phyloP scores from a whole-genome alignment of 495 filamentous ascomycete species.

The Oidiodendron maius region DNA sequence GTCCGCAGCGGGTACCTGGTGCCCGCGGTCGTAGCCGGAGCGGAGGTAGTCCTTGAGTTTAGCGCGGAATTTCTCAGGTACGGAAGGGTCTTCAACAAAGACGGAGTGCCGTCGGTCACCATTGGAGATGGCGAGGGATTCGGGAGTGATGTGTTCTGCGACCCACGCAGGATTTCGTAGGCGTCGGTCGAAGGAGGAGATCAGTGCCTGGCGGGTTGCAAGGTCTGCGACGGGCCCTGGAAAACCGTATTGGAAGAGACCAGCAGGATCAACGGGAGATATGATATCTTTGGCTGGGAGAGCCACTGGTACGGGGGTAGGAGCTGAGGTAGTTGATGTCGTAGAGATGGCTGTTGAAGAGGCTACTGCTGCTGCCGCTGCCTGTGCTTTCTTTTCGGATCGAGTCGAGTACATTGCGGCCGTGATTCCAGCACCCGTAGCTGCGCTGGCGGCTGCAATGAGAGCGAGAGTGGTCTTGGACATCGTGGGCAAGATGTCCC shows the following conservation, averaged over 20 bases:
- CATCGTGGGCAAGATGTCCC: slow-evolving; percentile 40
- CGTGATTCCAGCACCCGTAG: slow-evolving; percentile 79
- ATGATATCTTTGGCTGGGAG: slow-evolving; percentile 23
- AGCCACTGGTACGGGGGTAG: slow-evolving; percentile 23
- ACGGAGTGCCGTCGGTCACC: slow-evolving; percentile 78
- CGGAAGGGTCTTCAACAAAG: slow-evolving; percentile 73
- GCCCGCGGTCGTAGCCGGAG: slow-evolving; percentile 93
- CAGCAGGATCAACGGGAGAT: slow-evolving; percentile 72
- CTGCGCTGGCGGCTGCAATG: slow-evolving; percentile 83
- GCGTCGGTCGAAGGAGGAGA: slow-evolving; percentile 86
- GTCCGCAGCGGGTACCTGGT: slow-evolving; percentile 95
- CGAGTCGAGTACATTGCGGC: slow-evolving; percentile 69
- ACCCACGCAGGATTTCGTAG: slow-evolving; percentile 94
- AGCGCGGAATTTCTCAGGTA: slow-evolving; percentile 84
- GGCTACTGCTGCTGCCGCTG: slow-evolving; percentile 35
- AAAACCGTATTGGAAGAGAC: slow-evolving; percentile 95
- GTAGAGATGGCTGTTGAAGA: slow-evolving; percentile 37
- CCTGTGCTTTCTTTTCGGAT: slow-evolving; percentile 38
- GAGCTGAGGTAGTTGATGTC: slow-evolving; percentile 29
- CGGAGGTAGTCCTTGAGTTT: slow-evolving; percentile 89
- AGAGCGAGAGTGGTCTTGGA: slow-evolving; percentile 83
- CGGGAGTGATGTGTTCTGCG: slow-evolving; percentile 93
- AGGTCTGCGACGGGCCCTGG: slow-evolving; percentile 85
- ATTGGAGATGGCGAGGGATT: slow-evolving; percentile 64
- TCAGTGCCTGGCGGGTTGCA: slow-evolving; percentile 62